Evolutionary conservation across 768 basidiomycete species (phyloP), one percentile per base, ranked within the genome.

Genomic region (Naganishia vishniacii): DNA sequence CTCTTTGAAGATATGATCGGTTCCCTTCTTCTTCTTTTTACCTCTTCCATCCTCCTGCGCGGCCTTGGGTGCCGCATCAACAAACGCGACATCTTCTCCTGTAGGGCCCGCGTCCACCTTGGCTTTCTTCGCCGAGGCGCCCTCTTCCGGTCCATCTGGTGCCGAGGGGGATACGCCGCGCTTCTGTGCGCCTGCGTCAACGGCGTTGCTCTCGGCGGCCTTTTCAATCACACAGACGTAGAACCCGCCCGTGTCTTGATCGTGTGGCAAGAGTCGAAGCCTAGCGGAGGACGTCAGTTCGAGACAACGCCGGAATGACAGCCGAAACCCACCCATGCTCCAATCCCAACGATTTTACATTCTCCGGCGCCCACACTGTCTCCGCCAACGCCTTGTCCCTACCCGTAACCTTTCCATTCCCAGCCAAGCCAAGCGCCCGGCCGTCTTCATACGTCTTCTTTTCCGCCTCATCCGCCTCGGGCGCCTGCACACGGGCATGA

Each of bases 221-320:
- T 49, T 32, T 40, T 79, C 76, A 37, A 97, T 76, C 0, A 95
- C 88, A 12, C 91, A 91, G n/a, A 99, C 85, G 73, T 95, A 99
- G 79, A 99, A 99, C 0, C 92, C 95, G 2, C 95, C 95, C 0
- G 92, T 90, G 72, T 99, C 89, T 77, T 98, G 95, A 9, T 95
- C 79, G 74, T 98, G 93, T 1, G 95, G 93, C 73, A 94, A 89
- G 67, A 98, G 84, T 41, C 95, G 84, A 76, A 97, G 79, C 70
- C 92, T 95, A 37, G 23, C 15, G 40, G 7, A 15, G 32, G 28
- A 28, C 3, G 16, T 26, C 37, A 9, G 48, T 71, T 59, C 62
- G 62, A 49, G 48, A 49, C 23, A 28, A 29, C 15, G 4, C 18
- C 25, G 49, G 4, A 9, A 42, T 1, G 6, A 42, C 46, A 25